Evolutionary conservation across 1,284 basidiomycete genomes (phyloP).

Genomic region (Ganoderma boninense): DNA sequence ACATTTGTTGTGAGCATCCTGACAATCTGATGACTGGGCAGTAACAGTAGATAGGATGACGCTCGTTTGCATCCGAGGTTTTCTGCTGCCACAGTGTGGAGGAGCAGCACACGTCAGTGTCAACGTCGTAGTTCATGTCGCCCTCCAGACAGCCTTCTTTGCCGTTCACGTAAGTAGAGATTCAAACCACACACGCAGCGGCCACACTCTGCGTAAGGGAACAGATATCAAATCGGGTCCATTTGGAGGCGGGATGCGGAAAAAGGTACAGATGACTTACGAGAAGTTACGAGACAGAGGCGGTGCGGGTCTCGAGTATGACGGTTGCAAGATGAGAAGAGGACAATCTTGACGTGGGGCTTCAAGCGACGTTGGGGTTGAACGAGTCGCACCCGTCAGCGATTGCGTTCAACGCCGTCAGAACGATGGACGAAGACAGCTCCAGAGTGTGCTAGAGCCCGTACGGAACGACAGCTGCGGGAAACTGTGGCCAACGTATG

Average conservation of each 20-base stretch:
- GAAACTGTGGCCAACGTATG: background rate
- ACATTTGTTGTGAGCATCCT: background rate
- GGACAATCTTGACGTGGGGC: background rate
- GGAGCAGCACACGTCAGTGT: too few species aligned
- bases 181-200: background rate
- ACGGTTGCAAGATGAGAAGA: background rate
- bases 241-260: background rate
- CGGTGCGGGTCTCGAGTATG: background rate
- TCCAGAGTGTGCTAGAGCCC: background rate
- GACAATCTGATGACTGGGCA: background rate
- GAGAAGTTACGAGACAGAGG: background rate
- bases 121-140: too few species aligned
- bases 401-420: background rate
- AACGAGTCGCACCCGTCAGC: background rate
- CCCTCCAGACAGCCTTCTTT: too few species aligned
- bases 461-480: background rate
- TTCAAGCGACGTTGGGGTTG: background rate
- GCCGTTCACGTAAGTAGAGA: too few species aligned
- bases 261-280: background rate
- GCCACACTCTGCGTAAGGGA: background rate
- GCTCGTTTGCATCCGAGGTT: background rate
- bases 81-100: too few species aligned
- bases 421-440: background rate
- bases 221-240: background rate
- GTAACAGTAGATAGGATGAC: slow-evolving; percentile 1